phyloP scores from a whole-genome alignment of 129 eudicot genomes.

The Rutidosis leptorrhynchoides region DNA sequence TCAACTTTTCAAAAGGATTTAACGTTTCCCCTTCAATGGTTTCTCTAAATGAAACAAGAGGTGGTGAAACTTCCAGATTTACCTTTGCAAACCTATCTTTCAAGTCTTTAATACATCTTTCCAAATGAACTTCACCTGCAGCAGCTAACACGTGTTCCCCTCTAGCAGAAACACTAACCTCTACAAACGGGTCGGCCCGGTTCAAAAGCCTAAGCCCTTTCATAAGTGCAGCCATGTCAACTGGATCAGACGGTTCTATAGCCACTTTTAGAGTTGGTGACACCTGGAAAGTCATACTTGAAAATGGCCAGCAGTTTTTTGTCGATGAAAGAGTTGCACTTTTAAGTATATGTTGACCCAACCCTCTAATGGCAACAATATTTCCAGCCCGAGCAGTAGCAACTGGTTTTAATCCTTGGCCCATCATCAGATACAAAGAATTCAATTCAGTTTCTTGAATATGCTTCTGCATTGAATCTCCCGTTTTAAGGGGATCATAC shows the following conservation, averaged over 20 bases:
- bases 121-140: slow-evolving; percentile 97
- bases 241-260: slow-evolving; percentile 90
- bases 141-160: slow-evolving; percentile 99
- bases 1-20: slow-evolving; percentile 62
- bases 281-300: slow-evolving; percentile 95
- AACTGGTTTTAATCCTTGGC: slow-evolving; percentile 84
- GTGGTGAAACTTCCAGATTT: slow-evolving; percentile 86
- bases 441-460: slow-evolving; percentile 86
- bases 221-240: slow-evolving; percentile 62
- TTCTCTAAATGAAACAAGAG: slow-evolving; percentile 90
- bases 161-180: slow-evolving; percentile 83
- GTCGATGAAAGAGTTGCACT: slow-evolving; percentile 94
- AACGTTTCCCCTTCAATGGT: slow-evolving; percentile 68
- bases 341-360: slow-evolving; percentile 88
- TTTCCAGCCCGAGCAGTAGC: slow-evolving; percentile 79
- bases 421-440: slow-evolving; percentile 94
- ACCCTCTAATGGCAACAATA: slow-evolving; percentile 87
- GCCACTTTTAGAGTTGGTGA: slow-evolving; percentile 94
- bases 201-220: slow-evolving; percentile 86
- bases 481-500: slow-evolving; percentile 71
- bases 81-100: slow-evolving; percentile 95
- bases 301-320: slow-evolving; percentile 87
- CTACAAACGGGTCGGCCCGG: slow-evolving; percentile 98
- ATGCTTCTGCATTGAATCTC: slow-evolving; percentile 68
- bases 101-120: slow-evolving; percentile 86